phyloP scores from a whole-genome alignment of 805 yeast genomes.

The Vanderwaltozyma polyspora region DNA sequence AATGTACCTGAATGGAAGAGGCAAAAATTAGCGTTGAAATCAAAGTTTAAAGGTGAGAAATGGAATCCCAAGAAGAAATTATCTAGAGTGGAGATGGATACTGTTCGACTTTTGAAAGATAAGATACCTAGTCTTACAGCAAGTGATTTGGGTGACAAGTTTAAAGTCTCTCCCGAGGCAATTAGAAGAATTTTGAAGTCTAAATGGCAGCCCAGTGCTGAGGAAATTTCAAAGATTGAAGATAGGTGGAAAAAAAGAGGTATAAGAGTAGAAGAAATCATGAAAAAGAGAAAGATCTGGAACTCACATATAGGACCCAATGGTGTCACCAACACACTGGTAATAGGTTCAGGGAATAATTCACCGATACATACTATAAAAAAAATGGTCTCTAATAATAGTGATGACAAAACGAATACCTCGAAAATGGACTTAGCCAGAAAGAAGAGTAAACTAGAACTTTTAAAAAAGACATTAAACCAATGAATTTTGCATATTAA shows the following conservation, averaged over 20 bases:
- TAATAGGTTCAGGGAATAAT: too few species aligned
- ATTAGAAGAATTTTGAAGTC: conserved; percentile 69
- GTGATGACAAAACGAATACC: too few species aligned
- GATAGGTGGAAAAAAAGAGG: conserved; percentile 47
- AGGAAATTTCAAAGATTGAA: conserved; percentile 32
- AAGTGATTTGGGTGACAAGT: conserved; percentile 48
- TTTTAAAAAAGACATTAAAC: too few species aligned
- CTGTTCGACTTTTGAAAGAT: conserved; percentile 44
- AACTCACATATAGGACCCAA: too few species aligned
- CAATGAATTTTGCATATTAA: too few species aligned
- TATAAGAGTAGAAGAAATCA: conserved; percentile 24
- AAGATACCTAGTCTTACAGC: conserved; percentile 51
- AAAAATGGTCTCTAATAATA: too few species aligned
- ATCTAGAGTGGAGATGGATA: conserved; percentile 58
- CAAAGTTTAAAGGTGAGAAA: conserved; percentile 43
- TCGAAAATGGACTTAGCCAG: too few species aligned
- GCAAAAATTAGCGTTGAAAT: conserved; percentile 51
- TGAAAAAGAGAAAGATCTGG: not conserved
- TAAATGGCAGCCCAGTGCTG: conserved; percentile 62
- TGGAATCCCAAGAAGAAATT: conserved; percentile 64
- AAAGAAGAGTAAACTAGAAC: too few species aligned
- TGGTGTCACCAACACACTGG: too few species aligned
- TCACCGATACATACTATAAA: too few species aligned
- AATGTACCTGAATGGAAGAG: conserved; percentile 57
- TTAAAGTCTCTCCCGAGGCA: conserved; percentile 70